These are phyloP conservation scores for Polygonum maritimum DNA, from an alignment of 148 eudicot species.

Conservation along the genomic window DNA sequence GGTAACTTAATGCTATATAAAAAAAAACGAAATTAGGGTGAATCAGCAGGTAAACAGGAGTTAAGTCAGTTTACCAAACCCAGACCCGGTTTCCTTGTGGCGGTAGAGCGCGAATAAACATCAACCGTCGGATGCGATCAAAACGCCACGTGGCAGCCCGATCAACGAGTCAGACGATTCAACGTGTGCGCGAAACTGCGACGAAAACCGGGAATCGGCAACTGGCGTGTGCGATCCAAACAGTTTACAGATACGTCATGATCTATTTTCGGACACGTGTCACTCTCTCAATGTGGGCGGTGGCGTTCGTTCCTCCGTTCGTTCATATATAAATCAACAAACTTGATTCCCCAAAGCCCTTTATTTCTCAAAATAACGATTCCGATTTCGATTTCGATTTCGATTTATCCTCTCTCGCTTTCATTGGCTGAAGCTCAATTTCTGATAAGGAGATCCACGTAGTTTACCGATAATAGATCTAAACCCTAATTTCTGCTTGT, in stretches of 20 bases:
- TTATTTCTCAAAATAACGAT: neutral
- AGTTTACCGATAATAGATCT: neutral
- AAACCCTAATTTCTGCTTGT: conserved; percentile 4
- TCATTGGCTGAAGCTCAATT: neutral
- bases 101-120: neutral
- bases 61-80: neutral
- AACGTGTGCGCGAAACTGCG: conserved; percentile 1
- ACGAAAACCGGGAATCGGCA: neutral
- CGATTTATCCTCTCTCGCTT: neutral
- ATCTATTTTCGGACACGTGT: neutral
- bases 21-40: no score
- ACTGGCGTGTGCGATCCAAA: neutral
- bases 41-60: neutral
- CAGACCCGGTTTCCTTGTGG: neutral
- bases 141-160: neutral
- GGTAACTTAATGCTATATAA: no score
- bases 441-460: no score
- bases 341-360: neutral
- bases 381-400: neutral
- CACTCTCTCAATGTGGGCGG: conserved; percentile 8
- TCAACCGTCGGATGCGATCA: neutral
- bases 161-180: neutral
- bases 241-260: neutral
- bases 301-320: neutral
- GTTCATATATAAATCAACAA: neutral